Evolutionary conservation across 140 eudicot species (phyloP).

Genomic region (Oenanthe javanica): DNA sequence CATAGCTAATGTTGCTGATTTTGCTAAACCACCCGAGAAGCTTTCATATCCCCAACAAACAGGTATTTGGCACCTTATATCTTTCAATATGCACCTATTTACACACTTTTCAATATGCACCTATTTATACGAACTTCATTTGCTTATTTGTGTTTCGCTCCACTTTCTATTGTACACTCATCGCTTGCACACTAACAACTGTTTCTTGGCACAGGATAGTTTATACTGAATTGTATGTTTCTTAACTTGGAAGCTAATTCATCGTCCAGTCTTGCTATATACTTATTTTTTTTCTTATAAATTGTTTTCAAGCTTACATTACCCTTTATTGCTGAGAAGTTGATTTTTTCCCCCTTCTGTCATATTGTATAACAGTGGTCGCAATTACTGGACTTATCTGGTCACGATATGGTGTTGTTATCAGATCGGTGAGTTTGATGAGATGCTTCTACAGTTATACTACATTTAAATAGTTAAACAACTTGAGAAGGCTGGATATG

Average conservation of each 20-base stretch:
- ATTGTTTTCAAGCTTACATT: not conserved
- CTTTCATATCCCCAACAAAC: slow-evolving; percentile 93
- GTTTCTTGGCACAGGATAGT: not conserved
- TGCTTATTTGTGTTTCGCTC: not conserved
- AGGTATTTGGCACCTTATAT: slow-evolving; percentile 32
- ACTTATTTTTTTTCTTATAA: not conserved
- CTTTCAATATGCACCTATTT: not conserved
- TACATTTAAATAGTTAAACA: not conserved
- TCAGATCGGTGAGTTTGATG: slow-evolving; percentile 63
- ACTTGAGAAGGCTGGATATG: not conserved
- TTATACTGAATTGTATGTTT: not conserved
- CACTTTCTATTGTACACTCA: not conserved
- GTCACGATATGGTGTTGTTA: slow-evolving; percentile 91
- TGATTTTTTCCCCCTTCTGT: slow-evolving; percentile 5
- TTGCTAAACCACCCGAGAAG: slow-evolving; percentile 82
- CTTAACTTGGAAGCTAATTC: not conserved
- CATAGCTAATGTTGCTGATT: slow-evolving; percentile 90
- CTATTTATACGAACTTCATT: no score
- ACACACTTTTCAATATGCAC: not conserved
- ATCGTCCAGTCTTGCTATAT: not conserved
- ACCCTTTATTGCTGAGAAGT: not conserved
- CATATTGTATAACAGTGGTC: slow-evolving; percentile 48
- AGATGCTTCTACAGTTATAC: not conserved
- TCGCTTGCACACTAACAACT: not conserved
- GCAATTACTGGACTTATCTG: slow-evolving; percentile 81